Conservation (phyloP, 1,284 basidiomycete genomes). For the Hemileia vastatrix region DNA sequence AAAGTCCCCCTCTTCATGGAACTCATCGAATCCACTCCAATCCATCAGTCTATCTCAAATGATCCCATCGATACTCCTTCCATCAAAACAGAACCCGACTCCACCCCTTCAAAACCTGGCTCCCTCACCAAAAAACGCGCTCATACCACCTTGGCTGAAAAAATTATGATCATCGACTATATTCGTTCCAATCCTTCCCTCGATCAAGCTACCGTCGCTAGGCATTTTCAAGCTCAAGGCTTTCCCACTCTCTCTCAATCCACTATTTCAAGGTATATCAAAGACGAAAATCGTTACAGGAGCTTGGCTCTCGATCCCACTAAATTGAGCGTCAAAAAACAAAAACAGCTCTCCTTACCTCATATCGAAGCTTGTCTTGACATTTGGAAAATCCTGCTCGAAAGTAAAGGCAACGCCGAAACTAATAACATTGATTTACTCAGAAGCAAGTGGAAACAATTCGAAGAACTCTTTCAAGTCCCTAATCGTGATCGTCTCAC, state of each 20-base stretch:
- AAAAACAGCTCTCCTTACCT: slow-evolving; percentile 13
- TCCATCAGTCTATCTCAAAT: too few relatives aligned
- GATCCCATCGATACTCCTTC: not conserved
- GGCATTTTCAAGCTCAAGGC: slow-evolving; percentile 13
- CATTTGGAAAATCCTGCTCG: slow-evolving; percentile 10
- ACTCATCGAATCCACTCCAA: too few relatives aligned
- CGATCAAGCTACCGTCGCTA: slow-evolving; percentile 19
- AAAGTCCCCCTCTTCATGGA: too few relatives aligned
- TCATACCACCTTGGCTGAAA: slow-evolving; percentile 14
- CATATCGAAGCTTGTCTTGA: slow-evolving; percentile 12
- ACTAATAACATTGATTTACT: not conserved
- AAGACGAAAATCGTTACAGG: slow-evolving; percentile 17
- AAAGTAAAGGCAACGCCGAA: not conserved
- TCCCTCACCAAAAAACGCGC: slow-evolving; percentile 5
- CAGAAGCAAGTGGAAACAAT: slow-evolving; percentile 11
- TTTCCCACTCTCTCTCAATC: slow-evolving; percentile 22
- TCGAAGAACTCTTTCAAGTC: slow-evolving; percentile 4
- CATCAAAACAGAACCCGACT: not conserved
- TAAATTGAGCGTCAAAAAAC: slow-evolving; percentile 10
- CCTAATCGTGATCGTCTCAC: not conserved
- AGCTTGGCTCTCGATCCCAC: slow-evolving; percentile 10
- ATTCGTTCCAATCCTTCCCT: slow-evolving; percentile 6
- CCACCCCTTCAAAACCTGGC: not conserved
- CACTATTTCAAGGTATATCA: slow-evolving; percentile 20
- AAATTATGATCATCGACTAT: slow-evolving; percentile 21